Evolutionary conservation across 352 stramenopile species (phyloP).

Genomic region (Globisporangium spiculum): DNA sequence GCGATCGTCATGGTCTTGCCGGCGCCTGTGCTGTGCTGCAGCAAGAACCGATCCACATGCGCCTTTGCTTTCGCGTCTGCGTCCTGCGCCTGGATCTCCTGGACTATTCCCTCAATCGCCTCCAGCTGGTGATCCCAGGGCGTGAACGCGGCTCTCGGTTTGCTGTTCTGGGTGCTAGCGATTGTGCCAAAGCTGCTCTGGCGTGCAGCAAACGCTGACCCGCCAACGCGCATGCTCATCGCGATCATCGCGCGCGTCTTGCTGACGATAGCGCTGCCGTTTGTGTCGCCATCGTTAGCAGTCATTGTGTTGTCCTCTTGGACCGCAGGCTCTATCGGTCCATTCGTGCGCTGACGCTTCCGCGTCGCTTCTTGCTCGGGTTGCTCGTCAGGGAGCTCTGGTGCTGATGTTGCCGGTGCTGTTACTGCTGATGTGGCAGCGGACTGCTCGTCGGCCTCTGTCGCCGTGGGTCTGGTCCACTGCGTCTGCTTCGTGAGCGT

Average conservation of each 20-base stretch:
- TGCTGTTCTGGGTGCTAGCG: constrained; percentile 1
- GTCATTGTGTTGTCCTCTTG: background rate
- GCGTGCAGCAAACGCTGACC: constrained; percentile 16
- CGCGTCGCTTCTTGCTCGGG: constrained; percentile 8
- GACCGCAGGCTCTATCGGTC: background rate
- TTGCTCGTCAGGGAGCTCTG: constrained; percentile 4
- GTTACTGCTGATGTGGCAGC: background rate
- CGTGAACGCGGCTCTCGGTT: constrained; percentile 29
- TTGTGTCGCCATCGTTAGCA: background rate
- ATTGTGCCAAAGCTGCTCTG: constrained; percentile 13
- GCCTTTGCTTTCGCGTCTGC: constrained; percentile 14
- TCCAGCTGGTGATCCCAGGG: constrained; percentile 67
- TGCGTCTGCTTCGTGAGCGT: constrained; percentile 42
- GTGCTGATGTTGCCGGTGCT: background rate
- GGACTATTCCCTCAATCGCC: constrained; percentile 53
- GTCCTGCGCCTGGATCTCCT: constrained; percentile 31
- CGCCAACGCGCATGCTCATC: constrained; percentile 61
- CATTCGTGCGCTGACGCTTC: constrained; percentile 23
- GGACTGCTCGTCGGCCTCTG: background rate
- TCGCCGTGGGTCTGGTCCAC: constrained; percentile 45
- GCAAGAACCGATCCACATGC: constrained; percentile 42
- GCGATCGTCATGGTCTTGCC: constrained; percentile 83
- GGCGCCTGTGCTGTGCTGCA: constrained; percentile 82
- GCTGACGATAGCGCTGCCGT: background rate
- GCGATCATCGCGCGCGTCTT: constrained; percentile 27